Evolutionary conservation across 371 early-diverging fungal genomes (phyloP).

Genomic region (Capniomyces stellatus): DNA sequence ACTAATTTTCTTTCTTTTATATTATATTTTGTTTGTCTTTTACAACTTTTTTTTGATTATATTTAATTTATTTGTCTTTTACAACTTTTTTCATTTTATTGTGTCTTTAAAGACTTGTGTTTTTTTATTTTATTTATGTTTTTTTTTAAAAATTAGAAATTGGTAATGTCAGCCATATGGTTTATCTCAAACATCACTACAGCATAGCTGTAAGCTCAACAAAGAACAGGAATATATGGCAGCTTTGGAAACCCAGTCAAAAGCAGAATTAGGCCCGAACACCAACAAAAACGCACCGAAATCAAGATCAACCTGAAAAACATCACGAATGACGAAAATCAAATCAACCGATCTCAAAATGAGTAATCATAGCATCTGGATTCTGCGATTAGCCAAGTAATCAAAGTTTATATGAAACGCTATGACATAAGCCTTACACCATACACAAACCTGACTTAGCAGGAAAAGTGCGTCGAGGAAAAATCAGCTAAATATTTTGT

Average conservation of each 20-base stretch:
- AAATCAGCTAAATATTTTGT: too few relatives aligned
- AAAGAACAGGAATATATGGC: constrained; percentile 3
- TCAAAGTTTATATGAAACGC: not conserved
- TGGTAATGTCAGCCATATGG: not conserved
- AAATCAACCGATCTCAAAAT: not conserved
- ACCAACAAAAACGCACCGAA: not conserved
- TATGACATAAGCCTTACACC: not conserved
- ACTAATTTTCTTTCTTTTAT: too few relatives aligned
- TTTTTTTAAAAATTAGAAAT: not conserved
- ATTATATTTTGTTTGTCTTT: too few relatives aligned
- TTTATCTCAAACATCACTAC: not conserved
- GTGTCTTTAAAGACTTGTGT: too few relatives aligned
- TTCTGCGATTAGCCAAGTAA: not conserved
- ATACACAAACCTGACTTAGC: too few relatives aligned
- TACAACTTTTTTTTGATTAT: too few relatives aligned
- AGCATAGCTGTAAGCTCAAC: not conserved
- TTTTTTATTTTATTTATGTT: too few relatives aligned
- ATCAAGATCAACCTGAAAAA: not conserved
- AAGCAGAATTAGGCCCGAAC: not conserved
- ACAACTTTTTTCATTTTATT: too few relatives aligned
- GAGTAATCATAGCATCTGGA: not conserved
- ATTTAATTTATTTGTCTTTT: too few relatives aligned
- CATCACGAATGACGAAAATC: not conserved
- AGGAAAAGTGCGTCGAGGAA: too few relatives aligned
- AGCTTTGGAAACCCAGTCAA: not conserved